Percentiles rank a stretch among this genome's conserved stretches.
These are phyloP conservation scores for Tetrahymena malaccensis DNA, from an alignment of 73 alveolate genomes.

Conservation along the genomic window DNA sequence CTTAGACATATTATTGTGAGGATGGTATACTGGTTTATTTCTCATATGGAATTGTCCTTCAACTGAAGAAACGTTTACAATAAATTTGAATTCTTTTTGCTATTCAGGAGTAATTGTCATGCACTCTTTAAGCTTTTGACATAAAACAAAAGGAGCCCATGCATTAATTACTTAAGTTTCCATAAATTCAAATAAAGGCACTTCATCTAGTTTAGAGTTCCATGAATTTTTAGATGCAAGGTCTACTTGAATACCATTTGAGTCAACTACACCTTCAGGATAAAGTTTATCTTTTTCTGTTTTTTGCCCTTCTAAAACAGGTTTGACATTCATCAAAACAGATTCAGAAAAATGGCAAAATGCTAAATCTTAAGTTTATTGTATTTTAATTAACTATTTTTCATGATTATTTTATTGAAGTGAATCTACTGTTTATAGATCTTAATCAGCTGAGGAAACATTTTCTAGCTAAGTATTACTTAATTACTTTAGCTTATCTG, in stretches of 20 bases:
- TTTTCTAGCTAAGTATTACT: not conserved
- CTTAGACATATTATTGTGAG: conserved; percentile 95
- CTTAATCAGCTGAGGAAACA: not conserved
- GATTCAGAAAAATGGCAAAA: not conserved
- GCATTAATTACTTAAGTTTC: conserved; percentile 63
- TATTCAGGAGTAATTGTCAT: conserved; percentile 47
- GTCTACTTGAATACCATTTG: not conserved
- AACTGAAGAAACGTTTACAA: conserved; percentile 81
- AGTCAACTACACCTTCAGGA: not conserved
- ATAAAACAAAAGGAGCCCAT: conserved; percentile 86
- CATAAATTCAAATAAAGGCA: conserved; percentile 27
- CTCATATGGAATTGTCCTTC: conserved; percentile 86
- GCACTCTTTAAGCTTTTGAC: conserved; percentile 65
- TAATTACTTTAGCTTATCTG: not conserved
- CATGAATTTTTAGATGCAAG: not conserved
- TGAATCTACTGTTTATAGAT: not conserved
- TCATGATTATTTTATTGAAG: not conserved
- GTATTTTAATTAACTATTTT: not conserved
- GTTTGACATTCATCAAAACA: not conserved
- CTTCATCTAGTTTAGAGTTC: conserved; percentile 9
- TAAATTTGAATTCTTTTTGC: conserved; percentile 48
- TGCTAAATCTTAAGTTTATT: not conserved
- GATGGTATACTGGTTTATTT: conserved; percentile 81
- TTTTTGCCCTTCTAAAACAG: not conserved
- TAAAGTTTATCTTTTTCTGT: not conserved